Conservation (phyloP, 495 filamentous ascomycete genomes). For the Aspergillus coremiiformis region DNA sequence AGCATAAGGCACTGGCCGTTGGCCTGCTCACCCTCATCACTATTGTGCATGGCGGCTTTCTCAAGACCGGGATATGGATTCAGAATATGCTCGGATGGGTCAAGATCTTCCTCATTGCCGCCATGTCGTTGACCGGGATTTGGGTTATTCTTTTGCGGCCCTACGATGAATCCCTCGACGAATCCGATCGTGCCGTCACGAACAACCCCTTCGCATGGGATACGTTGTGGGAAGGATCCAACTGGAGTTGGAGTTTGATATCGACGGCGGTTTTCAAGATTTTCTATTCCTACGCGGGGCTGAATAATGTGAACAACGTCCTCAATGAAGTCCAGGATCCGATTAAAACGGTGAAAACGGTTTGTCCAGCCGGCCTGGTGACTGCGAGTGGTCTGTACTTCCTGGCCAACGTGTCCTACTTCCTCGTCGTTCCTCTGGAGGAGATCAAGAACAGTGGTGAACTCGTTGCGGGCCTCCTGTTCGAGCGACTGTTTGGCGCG, state of each 20-base stretch:
- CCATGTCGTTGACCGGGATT: constrained; percentile 38
- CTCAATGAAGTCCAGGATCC: constrained; percentile 68
- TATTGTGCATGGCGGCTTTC: constrained; percentile 32
- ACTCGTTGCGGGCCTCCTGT: constrained; percentile 61
- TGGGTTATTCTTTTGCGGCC: constrained; percentile 34
- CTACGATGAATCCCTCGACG: constrained; percentile 12
- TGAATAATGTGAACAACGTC: constrained; percentile 68
- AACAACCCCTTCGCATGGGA: constrained; percentile 24
- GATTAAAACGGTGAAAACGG: constrained; percentile 55
- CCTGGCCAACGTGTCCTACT: constrained; percentile 64
- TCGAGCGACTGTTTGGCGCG: constrained; percentile 57
- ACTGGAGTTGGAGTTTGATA: constrained; percentile 44
- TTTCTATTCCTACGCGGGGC: constrained; percentile 62
- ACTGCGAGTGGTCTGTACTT: constrained; percentile 58
- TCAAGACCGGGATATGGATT: constrained; percentile 34
- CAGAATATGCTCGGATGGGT: constrained; percentile 43
- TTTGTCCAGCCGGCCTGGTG: constrained; percentile 52
- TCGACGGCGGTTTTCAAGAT: constrained; percentile 67
- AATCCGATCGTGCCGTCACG: not conserved
- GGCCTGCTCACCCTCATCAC: constrained; percentile 31
- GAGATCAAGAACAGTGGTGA: constrained; percentile 62
- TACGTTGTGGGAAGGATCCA: constrained; percentile 34
- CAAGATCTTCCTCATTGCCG: constrained; percentile 40
- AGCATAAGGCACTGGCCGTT: constrained; percentile 31
- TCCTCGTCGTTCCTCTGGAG: constrained; percentile 58